These are phyloP conservation scores for Kockovaella imperatae DNA, from an alignment of 768 basidiomycete species.

Conservation along the genomic window DNA sequence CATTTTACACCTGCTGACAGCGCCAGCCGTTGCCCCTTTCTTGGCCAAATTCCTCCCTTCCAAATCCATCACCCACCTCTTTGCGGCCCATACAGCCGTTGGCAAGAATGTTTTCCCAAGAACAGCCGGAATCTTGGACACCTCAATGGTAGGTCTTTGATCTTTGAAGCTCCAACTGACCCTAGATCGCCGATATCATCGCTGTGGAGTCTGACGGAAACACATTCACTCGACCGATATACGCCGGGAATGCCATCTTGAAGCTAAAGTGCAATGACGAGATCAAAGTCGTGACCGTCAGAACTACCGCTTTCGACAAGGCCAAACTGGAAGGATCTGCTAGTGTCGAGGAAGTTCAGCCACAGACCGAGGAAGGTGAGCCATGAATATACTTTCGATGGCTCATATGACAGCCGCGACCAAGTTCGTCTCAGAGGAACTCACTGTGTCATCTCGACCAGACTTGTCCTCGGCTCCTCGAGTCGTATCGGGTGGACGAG, in stretches of 20 bases:
- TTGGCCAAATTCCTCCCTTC: slow-evolving; percentile 64
- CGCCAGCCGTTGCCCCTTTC: slow-evolving; percentile 71
- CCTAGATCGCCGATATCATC: slow-evolving; percentile 72
- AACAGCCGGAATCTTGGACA: slow-evolving; percentile 78
- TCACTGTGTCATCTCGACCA: slow-evolving; percentile 85
- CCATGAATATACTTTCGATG: neutral
- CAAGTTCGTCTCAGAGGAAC: slow-evolving; percentile 49
- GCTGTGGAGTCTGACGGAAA: slow-evolving; percentile 62
- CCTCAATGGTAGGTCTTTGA: slow-evolving; percentile 53
- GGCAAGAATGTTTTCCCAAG: slow-evolving; percentile 91
- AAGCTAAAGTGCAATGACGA: slow-evolving; percentile 71
- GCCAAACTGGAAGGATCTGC: slow-evolving; percentile 55
- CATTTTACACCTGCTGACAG: slow-evolving; percentile 28
- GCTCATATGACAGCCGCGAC: slow-evolving; percentile 33
- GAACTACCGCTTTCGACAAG: slow-evolving; percentile 75
- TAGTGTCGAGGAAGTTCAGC: slow-evolving; percentile 51
- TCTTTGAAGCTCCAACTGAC: neutral
- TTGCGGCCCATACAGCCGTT: slow-evolving; percentile 82
- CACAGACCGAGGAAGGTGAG: slow-evolving; percentile 50
- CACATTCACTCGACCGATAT: slow-evolving; percentile 84
- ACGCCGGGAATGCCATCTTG: slow-evolving; percentile 94
- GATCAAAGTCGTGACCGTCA: slow-evolving; percentile 90
- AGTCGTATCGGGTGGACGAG: slow-evolving; percentile 90
- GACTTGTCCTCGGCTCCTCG: slow-evolving; percentile 79
- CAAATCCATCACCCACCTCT: slow-evolving; percentile 73